Conservation (phyloP, 1,284 basidiomycete species). For the Ceraceosorus guamensis region DNA sequence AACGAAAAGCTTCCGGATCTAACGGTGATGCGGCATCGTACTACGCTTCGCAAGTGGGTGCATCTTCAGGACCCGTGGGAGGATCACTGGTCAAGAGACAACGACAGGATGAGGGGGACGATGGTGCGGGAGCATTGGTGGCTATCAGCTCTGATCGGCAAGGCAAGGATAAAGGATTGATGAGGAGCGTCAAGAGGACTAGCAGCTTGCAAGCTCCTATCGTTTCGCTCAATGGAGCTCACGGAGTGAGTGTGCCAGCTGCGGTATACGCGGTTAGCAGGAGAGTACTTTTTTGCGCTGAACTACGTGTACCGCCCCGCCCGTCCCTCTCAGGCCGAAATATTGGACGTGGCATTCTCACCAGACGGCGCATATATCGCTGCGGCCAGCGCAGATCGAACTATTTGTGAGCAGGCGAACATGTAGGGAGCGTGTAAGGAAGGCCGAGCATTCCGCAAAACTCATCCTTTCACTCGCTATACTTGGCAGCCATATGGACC, state of each 20-base stretch:
- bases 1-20: too few species aligned
- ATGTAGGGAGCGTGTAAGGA: not conserved
- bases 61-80: too few species aligned
- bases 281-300: too few species aligned
- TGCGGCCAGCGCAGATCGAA: conserved; percentile 35
- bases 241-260: conserved; percentile 12
- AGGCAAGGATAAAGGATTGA: conserved; percentile 30
- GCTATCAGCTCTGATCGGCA: conserved; percentile 29
- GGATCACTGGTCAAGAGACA: conserved; percentile 36
- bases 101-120: conserved; percentile 22
- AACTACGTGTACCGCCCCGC: too few species aligned
- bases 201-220: conserved; percentile 34
- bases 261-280: too few species aligned
- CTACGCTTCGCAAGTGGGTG: too few species aligned
- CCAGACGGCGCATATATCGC: conserved; percentile 38
- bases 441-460: too few species aligned
- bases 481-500: conserved; percentile 32
- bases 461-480: conserved; percentile 1
- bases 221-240: conserved; percentile 37
- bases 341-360: conserved; percentile 40
- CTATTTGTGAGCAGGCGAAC: conserved; percentile 21
- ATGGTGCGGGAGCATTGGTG: conserved; percentile 19
- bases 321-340: conserved; percentile 18
- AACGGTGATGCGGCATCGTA: too few species aligned
- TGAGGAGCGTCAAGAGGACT: conserved; percentile 32